Conservation (phyloP, 2,329 filamentous ascomycete species). For the Fusarium duplospermum region DNA sequence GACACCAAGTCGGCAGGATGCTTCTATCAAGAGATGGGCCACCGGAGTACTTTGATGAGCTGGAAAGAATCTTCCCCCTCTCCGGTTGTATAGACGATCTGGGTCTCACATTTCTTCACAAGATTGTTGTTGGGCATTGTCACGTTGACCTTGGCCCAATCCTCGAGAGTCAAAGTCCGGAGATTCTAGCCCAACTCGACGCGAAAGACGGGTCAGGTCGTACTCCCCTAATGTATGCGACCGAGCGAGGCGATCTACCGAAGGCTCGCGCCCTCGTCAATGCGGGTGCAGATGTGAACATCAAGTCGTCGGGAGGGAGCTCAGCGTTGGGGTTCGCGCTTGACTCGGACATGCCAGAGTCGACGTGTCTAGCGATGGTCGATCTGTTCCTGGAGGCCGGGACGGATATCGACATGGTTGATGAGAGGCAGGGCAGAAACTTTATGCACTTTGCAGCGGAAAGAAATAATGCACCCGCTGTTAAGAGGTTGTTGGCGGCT, state of each 20-base stretch:
- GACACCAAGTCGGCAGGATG: not conserved
- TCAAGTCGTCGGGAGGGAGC: not conserved
- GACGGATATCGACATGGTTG: not conserved
- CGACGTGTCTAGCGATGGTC: not conserved
- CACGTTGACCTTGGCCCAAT: not conserved
- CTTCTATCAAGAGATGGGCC: not conserved
- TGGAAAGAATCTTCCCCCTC: not conserved
- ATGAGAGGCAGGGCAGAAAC: not conserved
- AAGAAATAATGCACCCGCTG: not conserved
- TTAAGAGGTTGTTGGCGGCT: not conserved
- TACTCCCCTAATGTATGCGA: not conserved
- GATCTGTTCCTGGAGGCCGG: not conserved
- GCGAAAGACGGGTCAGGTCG: not conserved
- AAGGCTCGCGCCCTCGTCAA: not conserved
- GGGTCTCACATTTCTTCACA: not conserved
- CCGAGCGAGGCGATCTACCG: not conserved
- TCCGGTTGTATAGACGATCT: not conserved
- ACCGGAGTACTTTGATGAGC: not conserved
- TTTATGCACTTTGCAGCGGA: not conserved
- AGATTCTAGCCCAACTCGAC: not conserved
- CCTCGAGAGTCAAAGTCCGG: not conserved
- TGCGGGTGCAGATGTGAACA: not conserved
- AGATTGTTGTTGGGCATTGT: not conserved
- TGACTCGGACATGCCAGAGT: too few species aligned
- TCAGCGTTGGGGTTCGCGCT: not conserved